Evolutionary conservation across 2,329 filamentous ascomycete species (phyloP).

Genomic region (Pseudogymnoascus sp.): DNA sequence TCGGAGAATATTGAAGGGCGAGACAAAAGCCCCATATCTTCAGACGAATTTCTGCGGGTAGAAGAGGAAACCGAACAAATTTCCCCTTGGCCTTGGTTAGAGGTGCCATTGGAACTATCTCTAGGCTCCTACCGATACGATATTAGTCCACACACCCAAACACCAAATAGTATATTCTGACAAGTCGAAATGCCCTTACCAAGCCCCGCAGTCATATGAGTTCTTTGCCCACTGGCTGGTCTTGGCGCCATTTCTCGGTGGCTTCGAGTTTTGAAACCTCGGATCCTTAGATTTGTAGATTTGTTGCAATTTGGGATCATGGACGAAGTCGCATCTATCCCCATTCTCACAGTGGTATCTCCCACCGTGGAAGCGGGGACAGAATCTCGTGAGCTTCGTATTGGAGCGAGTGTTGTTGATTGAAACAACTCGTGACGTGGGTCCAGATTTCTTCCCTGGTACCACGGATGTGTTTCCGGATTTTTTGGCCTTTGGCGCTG

Average conservation of each 20-base stretch:
- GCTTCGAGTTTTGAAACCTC: neutral
- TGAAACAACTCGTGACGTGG: neutral
- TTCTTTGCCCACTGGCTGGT: constrained; percentile 3
- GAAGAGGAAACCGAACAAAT: constrained; percentile 7
- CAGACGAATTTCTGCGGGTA: constrained; percentile 10
- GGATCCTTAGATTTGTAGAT: neutral
- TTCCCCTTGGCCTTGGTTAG: neutral
- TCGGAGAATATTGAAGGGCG: constrained; percentile 21
- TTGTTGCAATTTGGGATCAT: neutral
- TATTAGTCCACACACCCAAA: constrained; percentile 3
- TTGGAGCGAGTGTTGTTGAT: neutral
- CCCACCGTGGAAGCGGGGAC: neutral
- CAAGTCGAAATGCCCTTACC: constrained; percentile 2
- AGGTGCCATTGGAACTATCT: neutral
- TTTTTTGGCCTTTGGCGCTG: neutral
- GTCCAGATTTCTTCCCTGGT: neutral
- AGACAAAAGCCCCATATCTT: constrained; percentile 11
- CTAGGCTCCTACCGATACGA: neutral
- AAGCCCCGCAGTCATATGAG: constrained; percentile 8
- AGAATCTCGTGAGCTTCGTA: neutral
- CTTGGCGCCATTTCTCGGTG: neutral
- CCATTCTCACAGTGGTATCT: constrained; percentile 3
- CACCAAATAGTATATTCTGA: neutral
- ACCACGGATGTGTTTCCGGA: neutral
- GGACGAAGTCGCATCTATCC: neutral